These are phyloP conservation scores for Lineolata rhizophorae DNA, from an alignment of 495 filamentous ascomycete genomes.

Conservation along the genomic window DNA sequence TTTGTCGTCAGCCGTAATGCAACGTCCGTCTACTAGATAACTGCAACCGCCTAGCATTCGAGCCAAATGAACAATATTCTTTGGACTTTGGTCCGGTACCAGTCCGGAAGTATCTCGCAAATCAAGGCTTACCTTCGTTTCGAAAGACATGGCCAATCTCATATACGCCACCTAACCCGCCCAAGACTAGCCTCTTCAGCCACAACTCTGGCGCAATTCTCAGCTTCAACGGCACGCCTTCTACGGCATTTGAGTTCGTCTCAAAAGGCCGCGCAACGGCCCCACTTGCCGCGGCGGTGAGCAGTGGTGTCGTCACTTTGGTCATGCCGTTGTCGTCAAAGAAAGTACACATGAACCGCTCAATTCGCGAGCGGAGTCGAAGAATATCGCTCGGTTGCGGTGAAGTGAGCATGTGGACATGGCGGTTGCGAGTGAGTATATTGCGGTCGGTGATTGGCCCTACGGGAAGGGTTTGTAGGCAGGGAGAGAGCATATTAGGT, in stretches of 20 bases:
- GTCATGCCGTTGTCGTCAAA: slow-evolving; percentile 49
- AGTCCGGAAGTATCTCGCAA: no score
- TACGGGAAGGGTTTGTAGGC: slow-evolving; percentile 55
- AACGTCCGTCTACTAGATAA: no score
- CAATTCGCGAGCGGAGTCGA: slow-evolving; percentile 48
- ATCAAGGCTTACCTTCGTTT: slow-evolving; percentile 68
- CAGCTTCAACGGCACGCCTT: slow-evolving; percentile 43
- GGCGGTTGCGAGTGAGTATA: slow-evolving; percentile 40
- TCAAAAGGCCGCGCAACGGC: slow-evolving; percentile 71
- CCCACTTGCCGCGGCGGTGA: slow-evolving; percentile 54
- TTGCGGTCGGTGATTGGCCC: slow-evolving; percentile 39
- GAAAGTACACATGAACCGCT: slow-evolving; percentile 50
- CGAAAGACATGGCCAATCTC: slow-evolving; percentile 88
- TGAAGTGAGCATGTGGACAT: slow-evolving; percentile 68
- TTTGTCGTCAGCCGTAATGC: no score
- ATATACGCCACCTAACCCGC: slow-evolving; percentile 74
- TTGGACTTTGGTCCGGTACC: no score
- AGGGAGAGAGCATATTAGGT: slow-evolving; percentile 52
- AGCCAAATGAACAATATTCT: background rate
- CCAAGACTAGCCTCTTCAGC: slow-evolving; percentile 80
- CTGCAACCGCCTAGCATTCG: background rate
- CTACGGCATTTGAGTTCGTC: slow-evolving; percentile 49
- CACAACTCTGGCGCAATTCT: slow-evolving; percentile 86
- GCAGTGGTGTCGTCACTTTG: slow-evolving; percentile 77
- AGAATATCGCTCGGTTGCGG: slow-evolving; percentile 36